These are phyloP conservation scores for Notholithocarpus densiflorus DNA, from an alignment of 306 rosid species.

Conservation along the genomic window DNA sequence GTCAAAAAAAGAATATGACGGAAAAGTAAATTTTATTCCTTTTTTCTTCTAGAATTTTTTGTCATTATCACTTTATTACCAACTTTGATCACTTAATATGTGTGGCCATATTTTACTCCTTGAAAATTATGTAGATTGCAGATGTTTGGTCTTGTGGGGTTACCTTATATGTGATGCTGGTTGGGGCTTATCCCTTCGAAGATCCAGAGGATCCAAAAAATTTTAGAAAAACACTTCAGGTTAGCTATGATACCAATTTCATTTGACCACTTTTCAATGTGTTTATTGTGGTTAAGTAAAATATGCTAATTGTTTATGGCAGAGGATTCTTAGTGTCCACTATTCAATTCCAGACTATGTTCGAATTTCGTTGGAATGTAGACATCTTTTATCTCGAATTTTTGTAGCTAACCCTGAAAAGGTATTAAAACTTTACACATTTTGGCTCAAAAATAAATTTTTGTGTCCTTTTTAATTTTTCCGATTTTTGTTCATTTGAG, in stretches of 20 bases:
- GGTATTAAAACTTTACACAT: slow-evolving; percentile 32
- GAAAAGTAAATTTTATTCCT: slow-evolving; percentile 54
- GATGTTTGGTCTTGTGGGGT: slow-evolving; percentile 99
- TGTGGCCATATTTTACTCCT: slow-evolving; percentile 14
- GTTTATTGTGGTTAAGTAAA: not conserved
- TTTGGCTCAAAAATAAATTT: not conserved
- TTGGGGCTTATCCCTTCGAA: slow-evolving; percentile 99
- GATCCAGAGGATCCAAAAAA: slow-evolving; percentile 94
- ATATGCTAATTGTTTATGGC: slow-evolving; percentile 27
- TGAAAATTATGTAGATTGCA: slow-evolving; percentile 64
- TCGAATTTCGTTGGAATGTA: slow-evolving; percentile 67
- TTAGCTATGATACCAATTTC: slow-evolving; percentile 18
- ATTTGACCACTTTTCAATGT: not conserved
- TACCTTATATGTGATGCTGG: slow-evolving; percentile 96
- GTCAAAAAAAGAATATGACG: slow-evolving; percentile 82
- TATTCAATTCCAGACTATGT: slow-evolving; percentile 87
- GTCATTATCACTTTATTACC: slow-evolving; percentile 16
- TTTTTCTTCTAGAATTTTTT: not conserved
- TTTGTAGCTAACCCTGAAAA: slow-evolving; percentile 81
- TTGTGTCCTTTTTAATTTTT: not conserved
- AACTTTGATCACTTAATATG: slow-evolving; percentile 22
- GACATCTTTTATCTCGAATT: slow-evolving; percentile 78
- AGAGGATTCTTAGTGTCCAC: slow-evolving; percentile 91
- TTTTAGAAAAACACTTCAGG: slow-evolving; percentile 95
- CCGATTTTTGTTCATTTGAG: not conserved